Evolutionary conservation across 768 basidiomycete species (phyloP).

Genomic region (Tulasnella calospora): DNA sequence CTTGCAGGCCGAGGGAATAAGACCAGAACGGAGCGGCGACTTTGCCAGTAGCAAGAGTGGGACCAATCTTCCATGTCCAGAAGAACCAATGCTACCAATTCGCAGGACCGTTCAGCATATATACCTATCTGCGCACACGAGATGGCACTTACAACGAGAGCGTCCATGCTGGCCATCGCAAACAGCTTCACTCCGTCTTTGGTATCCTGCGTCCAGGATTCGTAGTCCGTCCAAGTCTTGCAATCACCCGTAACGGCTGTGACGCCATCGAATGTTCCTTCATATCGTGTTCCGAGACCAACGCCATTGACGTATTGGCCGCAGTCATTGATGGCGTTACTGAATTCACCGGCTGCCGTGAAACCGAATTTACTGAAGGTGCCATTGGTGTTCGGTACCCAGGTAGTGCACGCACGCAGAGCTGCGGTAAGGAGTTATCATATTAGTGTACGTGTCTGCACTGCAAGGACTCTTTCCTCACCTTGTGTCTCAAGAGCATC

Average conservation of each 20-base stretch:
- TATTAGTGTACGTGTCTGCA: background rate
- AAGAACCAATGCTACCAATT: slow-evolving; percentile 52
- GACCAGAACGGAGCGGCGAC: slow-evolving; percentile 58
- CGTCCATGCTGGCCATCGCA: slow-evolving; percentile 58
- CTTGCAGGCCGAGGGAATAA: slow-evolving; percentile 58
- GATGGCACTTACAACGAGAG: slow-evolving; percentile 38
- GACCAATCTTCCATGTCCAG: slow-evolving; percentile 80
- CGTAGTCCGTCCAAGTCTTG: slow-evolving; percentile 46
- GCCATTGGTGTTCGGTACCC: slow-evolving; percentile 18
- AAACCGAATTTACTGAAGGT: slow-evolving; percentile 59
- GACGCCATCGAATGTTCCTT: slow-evolving; percentile 38
- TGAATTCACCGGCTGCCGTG: slow-evolving; percentile 72
- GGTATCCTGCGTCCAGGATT: slow-evolving; percentile 48
- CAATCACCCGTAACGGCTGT: slow-evolving; percentile 38
- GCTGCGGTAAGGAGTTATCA: slow-evolving; percentile 31
- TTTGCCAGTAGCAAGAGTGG: slow-evolving; percentile 46
- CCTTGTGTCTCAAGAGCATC: slow-evolving; percentile 35
- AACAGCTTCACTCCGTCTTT: slow-evolving; percentile 52
- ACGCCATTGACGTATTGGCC: slow-evolving; percentile 47
- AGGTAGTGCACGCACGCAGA: slow-evolving; percentile 15
- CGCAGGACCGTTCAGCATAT: background rate
- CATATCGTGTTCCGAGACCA: slow-evolving; percentile 41
- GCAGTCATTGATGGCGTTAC: slow-evolving; percentile 60
- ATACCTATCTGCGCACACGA: background rate
- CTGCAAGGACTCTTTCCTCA: background rate